These are phyloP conservation scores for Sporisorium exsertum DNA, from an alignment of 1,284 basidiomycete species.

Conservation along the genomic window DNA sequence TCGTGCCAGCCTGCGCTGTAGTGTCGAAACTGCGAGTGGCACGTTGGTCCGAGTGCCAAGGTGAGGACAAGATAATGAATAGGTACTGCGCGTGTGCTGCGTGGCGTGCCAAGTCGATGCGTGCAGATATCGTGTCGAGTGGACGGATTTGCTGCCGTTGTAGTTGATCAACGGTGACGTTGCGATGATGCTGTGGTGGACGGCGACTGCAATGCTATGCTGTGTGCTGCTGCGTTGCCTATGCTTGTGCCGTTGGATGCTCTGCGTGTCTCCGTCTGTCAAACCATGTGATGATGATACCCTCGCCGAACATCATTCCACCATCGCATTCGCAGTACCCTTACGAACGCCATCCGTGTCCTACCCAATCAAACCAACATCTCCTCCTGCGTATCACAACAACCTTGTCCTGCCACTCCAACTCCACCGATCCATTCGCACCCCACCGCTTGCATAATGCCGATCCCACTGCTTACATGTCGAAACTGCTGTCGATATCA, in stretches of 20 bases:
- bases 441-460: constrained; percentile 1
- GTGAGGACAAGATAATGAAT: too few relatives aligned
- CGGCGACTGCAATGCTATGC: neutral
- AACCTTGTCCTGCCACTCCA: too few relatives aligned
- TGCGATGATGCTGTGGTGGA: neutral
- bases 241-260: neutral
- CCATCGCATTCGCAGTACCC: too few relatives aligned
- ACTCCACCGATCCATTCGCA: neutral
- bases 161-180: neutral
- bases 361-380: too few relatives aligned
- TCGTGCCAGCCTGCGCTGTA: neutral
- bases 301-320: neutral
- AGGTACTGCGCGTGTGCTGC: too few relatives aligned
- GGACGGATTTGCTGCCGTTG: neutral
- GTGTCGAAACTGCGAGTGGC: neutral
- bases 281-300: neutral
- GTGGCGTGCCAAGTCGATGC: neutral
- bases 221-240: neutral
- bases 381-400: too few relatives aligned
- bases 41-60: neutral
- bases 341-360: too few relatives aligned
- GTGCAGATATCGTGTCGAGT: neutral
- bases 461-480: neutral
- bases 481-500: neutral
- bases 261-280: neutral